Percentiles rank a stretch among this genome's conserved stretches.
These are phyloP conservation scores for Aspergillus ellipticus DNA, from an alignment of 495 filamentous ascomycete species.

Conservation along the genomic window DNA sequence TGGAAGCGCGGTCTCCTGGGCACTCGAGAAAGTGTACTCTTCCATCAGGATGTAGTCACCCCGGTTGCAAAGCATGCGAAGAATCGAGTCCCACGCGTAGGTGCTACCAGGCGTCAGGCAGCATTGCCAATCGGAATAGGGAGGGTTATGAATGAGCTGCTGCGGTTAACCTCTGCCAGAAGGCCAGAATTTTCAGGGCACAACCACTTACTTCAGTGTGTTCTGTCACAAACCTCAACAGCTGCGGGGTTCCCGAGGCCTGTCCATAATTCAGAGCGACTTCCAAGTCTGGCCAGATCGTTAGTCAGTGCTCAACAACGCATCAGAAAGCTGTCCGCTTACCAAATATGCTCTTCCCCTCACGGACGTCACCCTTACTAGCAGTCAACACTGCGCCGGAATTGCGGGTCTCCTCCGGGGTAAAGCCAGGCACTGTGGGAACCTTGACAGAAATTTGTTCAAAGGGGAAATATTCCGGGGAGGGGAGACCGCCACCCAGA, in stretches of 20 bases:
- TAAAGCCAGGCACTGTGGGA: constrained; percentile 63
- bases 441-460: constrained; percentile 66
- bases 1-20: constrained; percentile 75
- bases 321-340: constrained; percentile 7
- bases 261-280: constrained; percentile 90
- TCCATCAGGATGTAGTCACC: constrained; percentile 76
- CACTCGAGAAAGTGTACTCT: constrained; percentile 80
- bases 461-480: constrained; percentile 84
- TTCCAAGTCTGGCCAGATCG: constrained; percentile 55
- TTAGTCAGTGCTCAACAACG: background rate
- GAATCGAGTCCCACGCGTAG: constrained; percentile 67
- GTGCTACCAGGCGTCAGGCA: constrained; percentile 75
- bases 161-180: constrained; percentile 3
- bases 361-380: constrained; percentile 76
- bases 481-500: constrained; percentile 88
- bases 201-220: constrained; percentile 68
- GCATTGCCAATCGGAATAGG: constrained; percentile 80
- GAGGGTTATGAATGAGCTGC: constrained; percentile 40
- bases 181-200: background rate
- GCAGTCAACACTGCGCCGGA: constrained; percentile 54
- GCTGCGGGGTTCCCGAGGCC: constrained; percentile 76
- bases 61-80: constrained; percentile 72
- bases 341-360: constrained; percentile 61
- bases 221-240: constrained; percentile 85
- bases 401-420: constrained; percentile 55